Base-by-base conservation (phyloP, 768 basidiomycete genomes). In the Xerocomellus amylosporus region DNA sequence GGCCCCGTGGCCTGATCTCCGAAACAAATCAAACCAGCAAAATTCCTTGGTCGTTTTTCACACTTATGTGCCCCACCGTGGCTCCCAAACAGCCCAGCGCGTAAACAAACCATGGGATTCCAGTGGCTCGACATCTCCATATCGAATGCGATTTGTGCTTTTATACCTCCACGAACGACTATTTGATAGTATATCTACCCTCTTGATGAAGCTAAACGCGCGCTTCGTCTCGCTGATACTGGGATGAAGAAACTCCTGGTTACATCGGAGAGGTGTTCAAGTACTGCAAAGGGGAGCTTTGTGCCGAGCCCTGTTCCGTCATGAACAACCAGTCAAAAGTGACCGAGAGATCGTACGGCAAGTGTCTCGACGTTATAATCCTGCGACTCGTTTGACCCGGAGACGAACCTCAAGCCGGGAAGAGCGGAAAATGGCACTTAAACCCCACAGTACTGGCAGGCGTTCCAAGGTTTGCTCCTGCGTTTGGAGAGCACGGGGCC, bases 81-180 rank as follows among this genome's bases (percentile, higher is more conserved):
- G n/a, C n/a, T n/a, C n/a, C 14, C 4, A 24, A 41, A 22, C 40
- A 5, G 6, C 34, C 15, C 12, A 44, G 17, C 22, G 26, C 19
- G 2, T 3, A 19, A 20, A 24, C 15, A 15, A 22, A 37, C 33
- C 39, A 56, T 56, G 55, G 38, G 33, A 36, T 34, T 42, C 24
- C 9, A 56, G 37, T 56, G 58, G 57, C 45, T 45, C 37, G 22
- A 34, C 8, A 49, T 46, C 22, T 44, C 49, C n/a, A 74, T n/a
- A n/a, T n/a, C n/a, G n/a, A n/a, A n/a, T n/a, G n/a, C 42, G 55
- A 67, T 13, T 71, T 74, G 49, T 74, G 73, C 50, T 73, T 75
- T 38, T 72, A 73, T 38, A 73, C 71, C 22, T 53, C 53, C 15
- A 69, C 58, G 19, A 68, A 66, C 24, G 33, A 60, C 8, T 55